Base-by-base conservation (phyloP, 192 early-diverging fungal genomes). In the Coemansia sp. region DNA sequence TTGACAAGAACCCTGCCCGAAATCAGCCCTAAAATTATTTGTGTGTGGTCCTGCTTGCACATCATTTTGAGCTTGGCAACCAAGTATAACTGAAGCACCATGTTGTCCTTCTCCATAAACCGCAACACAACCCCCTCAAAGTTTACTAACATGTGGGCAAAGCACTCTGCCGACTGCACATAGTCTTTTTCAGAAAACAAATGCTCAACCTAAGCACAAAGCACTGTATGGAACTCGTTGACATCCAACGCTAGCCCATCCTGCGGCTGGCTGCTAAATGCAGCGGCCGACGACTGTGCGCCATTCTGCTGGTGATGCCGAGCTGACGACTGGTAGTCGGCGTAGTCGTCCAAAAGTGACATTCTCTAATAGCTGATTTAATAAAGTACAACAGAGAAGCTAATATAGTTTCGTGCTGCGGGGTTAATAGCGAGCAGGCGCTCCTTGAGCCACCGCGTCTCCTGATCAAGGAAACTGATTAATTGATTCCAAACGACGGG, bases 61-160 rank as follows among this genome's bases (percentile, higher is more conserved):
- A 95, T 45, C 22, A 83, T 88, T 51, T 85, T 85, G 23, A 96
- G 71, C 68, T 92, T 94, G 50, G 85, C 82, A 19, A 86, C 53
- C 64, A 98, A 71, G 72, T 92, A 98, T 38, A 85, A 82, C 64
- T 88, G 85, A 13, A 98, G 74, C 10, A 93, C 91, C 55, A 83
- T 84, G 12, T 83, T 73, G 59, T 95, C 87, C 29, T 90, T 86
- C 6, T 85, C 77, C 53, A 72, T 85, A 35, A 93, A 96, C 54
- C 89, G 88, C 24, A 99, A 78, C 16, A 86, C 88, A n/a, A 95
- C 88, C 60, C 96, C 92, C 62, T 99, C 97, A 75, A 99, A 95
- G 14, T 87, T 82, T 1, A 94, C 81, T 11, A 71, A 71, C 1
- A 83, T 82, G 35, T 88, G 87, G 2, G 97, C 97, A 86, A 85